Evolutionary conservation across 164 flowering plant species (phyloP), one percentile per base, ranked within the genome.

Genomic region (Macadamia integrifolia): DNA sequence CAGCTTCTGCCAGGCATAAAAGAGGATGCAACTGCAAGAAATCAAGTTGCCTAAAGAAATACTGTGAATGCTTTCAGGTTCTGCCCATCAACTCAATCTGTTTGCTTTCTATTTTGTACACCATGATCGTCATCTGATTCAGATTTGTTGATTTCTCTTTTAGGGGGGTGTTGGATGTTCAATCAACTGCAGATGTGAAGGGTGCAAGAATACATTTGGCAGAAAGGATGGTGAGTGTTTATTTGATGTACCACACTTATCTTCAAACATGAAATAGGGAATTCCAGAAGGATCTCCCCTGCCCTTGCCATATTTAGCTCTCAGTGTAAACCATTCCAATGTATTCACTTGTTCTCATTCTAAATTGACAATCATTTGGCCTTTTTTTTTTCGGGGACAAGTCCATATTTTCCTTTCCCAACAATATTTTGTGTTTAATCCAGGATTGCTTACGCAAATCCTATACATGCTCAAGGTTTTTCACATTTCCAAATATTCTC

Each of bases 11-110:
- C 58, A 84, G 98, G 6, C 99, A 95, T 71, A 95, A 92, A 79
- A 79, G 97, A 78, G 99, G 99, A 64, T 95, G 99, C 88, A 95
- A 95, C 80, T 95, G 99, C 91, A 95, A 92, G 84, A 94, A 92
- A 79, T 95, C 98, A 61, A 84, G 81, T 70, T 95, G 99, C 78
- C 79, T 88, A 18, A 95, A 95, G 88, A 95, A 90, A 79, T 92
- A 95, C 64, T 95, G 99, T 66, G 99, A 92, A 89, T 95, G 99
- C 84, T 95, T 79, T 81, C 99, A 95, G 99, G 99, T 92, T 69
- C 70, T 76, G 59, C 23, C 69, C 72, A 58, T 64, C 32, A 14
- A 9, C 67, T 14, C 40, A 29, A 61, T 60, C 42, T 56, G 1
- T 62, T 6, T 76, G 66, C 31, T 61, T 62, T 48, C 63, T 58